Base-by-base conservation (phyloP, 2,329 filamentous ascomycete species). In the Talaromyces sp. region DNA sequence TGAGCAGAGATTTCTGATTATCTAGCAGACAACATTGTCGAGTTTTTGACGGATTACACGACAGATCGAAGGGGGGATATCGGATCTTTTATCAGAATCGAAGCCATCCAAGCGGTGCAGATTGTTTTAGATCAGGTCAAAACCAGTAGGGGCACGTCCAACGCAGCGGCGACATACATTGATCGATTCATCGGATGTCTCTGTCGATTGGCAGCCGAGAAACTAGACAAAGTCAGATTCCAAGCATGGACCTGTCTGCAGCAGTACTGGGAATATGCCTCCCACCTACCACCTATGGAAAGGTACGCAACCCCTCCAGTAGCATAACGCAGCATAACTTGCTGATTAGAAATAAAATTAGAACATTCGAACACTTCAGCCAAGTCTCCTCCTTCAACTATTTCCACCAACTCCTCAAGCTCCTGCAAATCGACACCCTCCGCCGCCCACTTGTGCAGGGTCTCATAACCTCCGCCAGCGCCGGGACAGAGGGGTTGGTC, bases 61-160 rank as follows among this genome's bases (percentile, higher is more conserved):
- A 93, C 92, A 3, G 94, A 92, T 69, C 89, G 93, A 15, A 85
- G 93, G 65, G 95, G 95, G 17, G 95, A 99, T 73, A 85, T 98
- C 58, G 95, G 95, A 5, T 96, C 93, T 0, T 86, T 93, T 61
- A 90, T 96, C 3, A 86, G 95, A 3, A 81, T 94, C 5, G 90
- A 93, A 75, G 93, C 92, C 27, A 84, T 97, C 13, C 84, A 86
- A 67, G 87, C 87, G 2, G 82, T 92, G 1, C 87, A 71, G 13
- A 69, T 58, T 11, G 40, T 63, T 47, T 15, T 63, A 47, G 49
- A 63, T 15, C 61, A 38, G 31, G 31, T 19, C 17, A 36, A 36
- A 19, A 25, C n/a, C 25, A 47, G 6, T 22, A 8, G n/a, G 2
- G 25, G 36, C n/a, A 45, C 36, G 15, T 25, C 60, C 34, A 54